phyloP scores from a whole-genome alignment of 2,329 filamentous ascomycete genomes.

The Monilinia fructicola region DNA sequence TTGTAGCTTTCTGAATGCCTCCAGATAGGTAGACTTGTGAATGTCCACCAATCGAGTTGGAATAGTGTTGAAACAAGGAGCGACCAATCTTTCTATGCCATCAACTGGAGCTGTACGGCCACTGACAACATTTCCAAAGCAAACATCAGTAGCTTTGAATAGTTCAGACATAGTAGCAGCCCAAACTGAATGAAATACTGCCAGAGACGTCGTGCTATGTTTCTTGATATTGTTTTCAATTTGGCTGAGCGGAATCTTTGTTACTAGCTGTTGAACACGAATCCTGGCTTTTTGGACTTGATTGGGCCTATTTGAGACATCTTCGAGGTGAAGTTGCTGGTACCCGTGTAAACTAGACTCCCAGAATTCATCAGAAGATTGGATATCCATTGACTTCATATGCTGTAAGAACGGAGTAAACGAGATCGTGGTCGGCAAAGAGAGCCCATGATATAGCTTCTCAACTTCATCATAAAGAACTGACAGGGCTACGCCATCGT shows the following conservation, averaged over 20 bases:
- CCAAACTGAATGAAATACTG: conserved; percentile 73
- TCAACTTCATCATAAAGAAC: conserved; percentile 71
- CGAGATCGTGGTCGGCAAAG: conserved; percentile 51
- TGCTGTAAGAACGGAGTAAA: conserved; percentile 65
- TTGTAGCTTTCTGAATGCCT: conserved; percentile 39
- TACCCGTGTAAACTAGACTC: conserved; percentile 53
- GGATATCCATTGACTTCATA: conserved; percentile 51
- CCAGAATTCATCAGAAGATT: conserved; percentile 66
- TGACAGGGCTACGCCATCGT: conserved; percentile 78
- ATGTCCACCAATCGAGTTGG: conserved; percentile 65
- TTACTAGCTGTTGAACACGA: conserved; percentile 26
- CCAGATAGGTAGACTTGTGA: conserved; percentile 47
- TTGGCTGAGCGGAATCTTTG: conserved; percentile 28
- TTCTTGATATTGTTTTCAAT: conserved; percentile 53
- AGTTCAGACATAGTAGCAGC: conserved; percentile 59
- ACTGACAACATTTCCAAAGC: conserved; percentile 84
- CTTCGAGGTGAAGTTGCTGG: conserved; percentile 39
- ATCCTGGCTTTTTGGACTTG: not conserved
- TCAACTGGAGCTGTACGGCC: conserved; percentile 69
- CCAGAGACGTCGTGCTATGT: conserved; percentile 61
- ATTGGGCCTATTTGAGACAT: not conserved
- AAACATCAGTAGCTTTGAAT: conserved; percentile 62
- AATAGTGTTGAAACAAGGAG: conserved; percentile 89
- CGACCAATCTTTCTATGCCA: conserved; percentile 70
- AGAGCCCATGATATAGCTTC: conserved; percentile 48